A percentile compares a stretch with the other conserved stretches of the same genome.
Conservation (phyloP, 164 flowering plant species). For the Malania oleifera region DNA sequence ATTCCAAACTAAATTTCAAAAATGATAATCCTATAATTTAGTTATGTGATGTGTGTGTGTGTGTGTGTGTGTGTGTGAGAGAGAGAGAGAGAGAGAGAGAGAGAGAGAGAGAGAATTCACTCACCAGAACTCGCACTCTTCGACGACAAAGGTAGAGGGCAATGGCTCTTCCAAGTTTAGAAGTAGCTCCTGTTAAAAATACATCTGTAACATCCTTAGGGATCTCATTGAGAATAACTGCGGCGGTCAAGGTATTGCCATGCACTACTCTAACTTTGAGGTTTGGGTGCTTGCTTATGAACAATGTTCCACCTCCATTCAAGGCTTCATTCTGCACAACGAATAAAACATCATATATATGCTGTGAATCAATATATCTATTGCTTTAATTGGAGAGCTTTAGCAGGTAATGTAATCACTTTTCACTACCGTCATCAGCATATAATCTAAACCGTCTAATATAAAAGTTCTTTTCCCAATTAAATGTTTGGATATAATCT, state of each 20-base stretch:
- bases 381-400: no score
- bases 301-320: slow-evolving; percentile 87
- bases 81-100: no score
- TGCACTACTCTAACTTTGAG: slow-evolving; percentile 79
- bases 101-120: not conserved
- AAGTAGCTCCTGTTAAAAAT: slow-evolving; percentile 91
- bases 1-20: no score
- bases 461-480: no score
- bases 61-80: no score
- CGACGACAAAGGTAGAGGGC: slow-evolving; percentile 78
- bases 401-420: no score
- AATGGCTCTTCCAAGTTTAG: slow-evolving; percentile 94
- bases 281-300: slow-evolving; percentile 71
- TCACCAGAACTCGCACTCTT: slow-evolving; percentile 69
- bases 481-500: no score
- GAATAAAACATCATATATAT: not conserved
- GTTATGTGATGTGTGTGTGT: no score
- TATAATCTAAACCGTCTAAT: no score
- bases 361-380: no score
- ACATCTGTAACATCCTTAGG: slow-evolving; percentile 61
- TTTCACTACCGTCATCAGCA: no score
- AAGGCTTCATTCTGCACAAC: slow-evolving; percentile 71
- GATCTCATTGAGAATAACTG: slow-evolving; percentile 74
- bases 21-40: no score
- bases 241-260: slow-evolving; percentile 93